phyloP scores from a whole-genome alignment of 768 basidiomycete species.

The Boletellus ananiceps region DNA sequence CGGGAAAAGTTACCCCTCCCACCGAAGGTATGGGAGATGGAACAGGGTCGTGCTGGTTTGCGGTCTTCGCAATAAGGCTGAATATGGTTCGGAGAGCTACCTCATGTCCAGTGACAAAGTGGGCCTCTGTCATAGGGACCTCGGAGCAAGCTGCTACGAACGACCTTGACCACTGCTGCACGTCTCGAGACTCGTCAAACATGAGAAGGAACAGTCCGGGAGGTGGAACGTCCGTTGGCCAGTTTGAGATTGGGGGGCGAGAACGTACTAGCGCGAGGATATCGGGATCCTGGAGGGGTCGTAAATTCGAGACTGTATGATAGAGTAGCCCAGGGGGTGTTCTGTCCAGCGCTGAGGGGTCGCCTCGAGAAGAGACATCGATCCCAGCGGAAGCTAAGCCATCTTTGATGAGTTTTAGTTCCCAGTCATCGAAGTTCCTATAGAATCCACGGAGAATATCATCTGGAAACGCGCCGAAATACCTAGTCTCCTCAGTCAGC shows the following conservation, averaged over 20 bases:
- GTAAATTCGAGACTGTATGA: constrained; percentile 59
- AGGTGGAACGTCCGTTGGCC: constrained; percentile 58
- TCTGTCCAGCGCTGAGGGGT: constrained; percentile 33
- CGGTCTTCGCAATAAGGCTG: constrained; percentile 15
- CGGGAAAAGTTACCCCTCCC: constrained; percentile 4
- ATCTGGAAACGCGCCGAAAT: constrained; percentile 62
- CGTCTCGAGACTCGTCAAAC: constrained; percentile 42
- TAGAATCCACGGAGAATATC: constrained; percentile 55
- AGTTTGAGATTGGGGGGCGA: constrained; percentile 32
- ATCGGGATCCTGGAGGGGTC: constrained; percentile 47
- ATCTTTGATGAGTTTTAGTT: constrained; percentile 48
- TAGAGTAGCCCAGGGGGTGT: constrained; percentile 52
- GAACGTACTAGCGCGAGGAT: constrained; percentile 36
- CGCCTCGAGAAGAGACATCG: constrained; percentile 1
- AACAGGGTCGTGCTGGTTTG: neutral
- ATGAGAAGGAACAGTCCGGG: constrained; percentile 57
- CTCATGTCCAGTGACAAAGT: constrained; percentile 47
- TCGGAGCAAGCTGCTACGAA: constrained; percentile 39
- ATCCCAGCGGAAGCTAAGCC: constrained; percentile 37
- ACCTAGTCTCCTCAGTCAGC: constrained; percentile 43
- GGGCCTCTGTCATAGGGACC: constrained; percentile 42
- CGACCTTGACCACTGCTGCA: constrained; percentile 58
- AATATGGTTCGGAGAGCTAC: constrained; percentile 42
- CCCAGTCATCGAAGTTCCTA: constrained; percentile 60
- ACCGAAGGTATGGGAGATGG: neutral